These are phyloP conservation scores for Trichoderma sp. DNA, from an alignment of 2,329 filamentous ascomycete species.

Conservation along the genomic window DNA sequence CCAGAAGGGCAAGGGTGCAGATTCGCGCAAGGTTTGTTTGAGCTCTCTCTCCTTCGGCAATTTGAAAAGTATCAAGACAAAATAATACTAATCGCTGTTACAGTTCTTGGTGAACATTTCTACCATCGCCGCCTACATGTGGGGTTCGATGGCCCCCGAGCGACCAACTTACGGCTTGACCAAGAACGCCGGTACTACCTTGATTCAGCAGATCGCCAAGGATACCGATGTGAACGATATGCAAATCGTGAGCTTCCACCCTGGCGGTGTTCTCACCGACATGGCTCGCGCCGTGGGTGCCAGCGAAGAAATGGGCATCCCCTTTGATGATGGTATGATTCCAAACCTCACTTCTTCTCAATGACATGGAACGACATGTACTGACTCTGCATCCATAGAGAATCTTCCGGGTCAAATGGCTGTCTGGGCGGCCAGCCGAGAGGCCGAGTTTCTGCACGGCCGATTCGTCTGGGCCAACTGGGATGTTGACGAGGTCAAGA, in stretches of 20 bases:
- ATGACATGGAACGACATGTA: not conserved
- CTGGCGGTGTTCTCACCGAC: conserved; percentile 29
- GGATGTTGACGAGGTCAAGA: conserved; percentile 34
- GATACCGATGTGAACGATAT: conserved; percentile 29
- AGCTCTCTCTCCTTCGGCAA: not conserved
- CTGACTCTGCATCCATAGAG: not conserved
- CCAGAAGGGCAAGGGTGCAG: conserved; percentile 12
- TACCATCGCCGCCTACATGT: conserved; percentile 21
- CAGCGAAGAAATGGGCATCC: conserved; percentile 21
- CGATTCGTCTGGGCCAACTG: conserved; percentile 41
- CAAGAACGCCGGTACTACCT: conserved; percentile 37
- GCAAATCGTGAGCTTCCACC: conserved; percentile 30
- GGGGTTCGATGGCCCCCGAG: conserved; percentile 18
- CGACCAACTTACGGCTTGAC: conserved; percentile 35
- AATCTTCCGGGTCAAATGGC: conserved; percentile 30
- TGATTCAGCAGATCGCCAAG: conserved; percentile 39
- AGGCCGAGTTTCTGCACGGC: conserved; percentile 40
- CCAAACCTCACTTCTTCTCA: not conserved
- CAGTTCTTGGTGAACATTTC: conserved; percentile 22
- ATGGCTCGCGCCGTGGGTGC: conserved; percentile 23
- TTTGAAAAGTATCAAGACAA: not conserved
- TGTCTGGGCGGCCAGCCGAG: conserved; percentile 39
- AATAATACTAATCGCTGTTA: not conserved
- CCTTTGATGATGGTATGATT: conserved; percentile 10
- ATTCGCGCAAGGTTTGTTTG: conserved; percentile 12